Evolutionary conservation across 2,329 filamentous ascomycete genomes (phyloP).

Genomic region (Colletotrichum chlorophyti): DNA sequence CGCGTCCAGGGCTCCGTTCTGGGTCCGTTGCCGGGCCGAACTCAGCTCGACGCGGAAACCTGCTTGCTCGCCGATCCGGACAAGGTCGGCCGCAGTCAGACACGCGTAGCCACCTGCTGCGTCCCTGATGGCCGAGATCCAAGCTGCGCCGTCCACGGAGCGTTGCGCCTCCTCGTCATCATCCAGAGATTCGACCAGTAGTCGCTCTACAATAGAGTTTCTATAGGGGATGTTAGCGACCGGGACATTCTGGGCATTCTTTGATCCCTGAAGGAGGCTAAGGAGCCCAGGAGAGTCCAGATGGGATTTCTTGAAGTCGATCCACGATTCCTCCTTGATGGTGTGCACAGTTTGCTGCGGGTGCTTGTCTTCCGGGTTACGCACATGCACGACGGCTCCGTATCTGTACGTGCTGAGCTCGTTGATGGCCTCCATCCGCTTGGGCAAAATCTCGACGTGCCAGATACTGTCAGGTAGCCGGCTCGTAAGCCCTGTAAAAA

Average conservation of each 20-base stretch:
- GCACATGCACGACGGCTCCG: conserved; percentile 34
- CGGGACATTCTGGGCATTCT: background rate
- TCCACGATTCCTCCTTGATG: conserved; percentile 14
- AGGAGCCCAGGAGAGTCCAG: background rate
- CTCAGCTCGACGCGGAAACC: conserved; percentile 54
- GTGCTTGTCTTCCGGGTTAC: background rate
- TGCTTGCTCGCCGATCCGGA: conserved; percentile 34
- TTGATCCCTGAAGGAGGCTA: conserved; percentile 9
- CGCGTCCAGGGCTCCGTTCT: conserved; percentile 35
- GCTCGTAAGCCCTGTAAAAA: conserved; percentile 32
- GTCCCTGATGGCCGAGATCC: background rate
- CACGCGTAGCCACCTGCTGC: conserved; percentile 3
- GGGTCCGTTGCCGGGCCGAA: conserved; percentile 47
- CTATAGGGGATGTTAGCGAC: conserved; percentile 35
- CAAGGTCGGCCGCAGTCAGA: conserved; percentile 30
- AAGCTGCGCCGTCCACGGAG: background rate
- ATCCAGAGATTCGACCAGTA: background rate
- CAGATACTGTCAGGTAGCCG: conserved; percentile 27
- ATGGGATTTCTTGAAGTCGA: background rate
- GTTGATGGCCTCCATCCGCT: conserved; percentile 37
- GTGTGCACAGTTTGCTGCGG: conserved; percentile 8
- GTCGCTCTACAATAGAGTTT: conserved; percentile 39
- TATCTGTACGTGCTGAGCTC: conserved; percentile 39
- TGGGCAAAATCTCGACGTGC: conserved; percentile 39
- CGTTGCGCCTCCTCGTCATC: background rate